Base-by-base conservation (phyloP, 257 asterid species). In the Orobanche coerulescens region DNA sequence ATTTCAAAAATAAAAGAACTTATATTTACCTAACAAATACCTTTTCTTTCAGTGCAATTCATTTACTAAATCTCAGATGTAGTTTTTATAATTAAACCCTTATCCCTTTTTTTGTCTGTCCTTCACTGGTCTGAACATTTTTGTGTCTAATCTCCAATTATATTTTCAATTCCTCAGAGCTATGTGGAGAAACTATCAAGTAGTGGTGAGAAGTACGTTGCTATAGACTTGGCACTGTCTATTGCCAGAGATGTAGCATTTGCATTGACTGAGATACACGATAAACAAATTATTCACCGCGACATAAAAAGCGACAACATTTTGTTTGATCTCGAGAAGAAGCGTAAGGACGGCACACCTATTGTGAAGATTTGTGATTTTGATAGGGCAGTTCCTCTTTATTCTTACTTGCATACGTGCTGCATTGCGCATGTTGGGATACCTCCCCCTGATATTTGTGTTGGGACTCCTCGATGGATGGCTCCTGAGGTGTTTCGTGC, bases 381-480 rank as follows among this genome's bases (percentile, higher is more conserved):
- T 60, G 98, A 93, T 73, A 74, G 80, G 73, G 96, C 97, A 7
- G 31, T 86, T 22, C 98, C 98, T 14, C 89, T 89, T 58, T 78
- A 82, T 47, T 90, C 92, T 55, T 70, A 78, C 76, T 70, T 81
- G 65, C 97, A 93, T 72, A 74, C 82, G 10, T 93, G 98, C 74
- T 93, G 96, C 81, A 93, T 84, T 69, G 91, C 86, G 18, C 98
- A 93, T 71, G 61, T 25, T 49, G 98, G 98, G 34, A 76, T 82
- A 54, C 96, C 97, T 73, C 82, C 88, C 26, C 95, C 95, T 34
- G 75, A 86, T 78, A 66, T 77, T 44, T 89, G 96, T 73, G 98
- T 88, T 66, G 98, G 98, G 66, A 93, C 98, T 36, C 97, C 96
- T 43, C 78, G 95, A 46, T 93, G 98, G 98, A 93, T 93, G 96